Percentiles rank a stretch among this genome's conserved stretches.
These are phyloP conservation scores for Neurospora sp. DNA, from an alignment of 495 filamentous ascomycete genomes.

Conservation along the genomic window DNA sequence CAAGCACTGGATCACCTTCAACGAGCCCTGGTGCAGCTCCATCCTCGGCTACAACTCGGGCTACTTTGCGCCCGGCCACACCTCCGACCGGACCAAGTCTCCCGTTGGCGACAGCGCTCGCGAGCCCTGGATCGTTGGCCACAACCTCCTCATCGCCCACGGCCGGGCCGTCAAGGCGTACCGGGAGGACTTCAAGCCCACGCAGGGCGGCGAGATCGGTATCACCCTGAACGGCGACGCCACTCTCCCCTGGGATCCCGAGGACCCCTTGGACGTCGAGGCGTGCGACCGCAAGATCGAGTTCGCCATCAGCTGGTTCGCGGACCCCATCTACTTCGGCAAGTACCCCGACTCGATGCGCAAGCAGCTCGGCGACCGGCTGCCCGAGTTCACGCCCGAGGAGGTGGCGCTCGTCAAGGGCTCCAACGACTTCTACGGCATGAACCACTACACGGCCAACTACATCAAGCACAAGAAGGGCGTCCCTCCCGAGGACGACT, in stretches of 20 bases:
- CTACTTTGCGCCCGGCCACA: slow-evolving; percentile 50
- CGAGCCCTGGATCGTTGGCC: slow-evolving; percentile 52
- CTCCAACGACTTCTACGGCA: slow-evolving; percentile 75
- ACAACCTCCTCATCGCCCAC: slow-evolving; percentile 51
- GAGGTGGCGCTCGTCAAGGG: slow-evolving; percentile 59
- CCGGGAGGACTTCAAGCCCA: slow-evolving; percentile 56
- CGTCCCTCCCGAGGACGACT: slow-evolving; percentile 51
- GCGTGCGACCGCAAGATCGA: slow-evolving; percentile 56
- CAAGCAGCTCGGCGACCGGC: slow-evolving; percentile 59
- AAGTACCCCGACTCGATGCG: slow-evolving; percentile 69
- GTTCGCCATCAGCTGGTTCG: slow-evolving; percentile 59
- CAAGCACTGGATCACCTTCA: slow-evolving; percentile 58
- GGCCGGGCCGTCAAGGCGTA: slow-evolving; percentile 54
- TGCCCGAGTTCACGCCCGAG: slow-evolving; percentile 55
- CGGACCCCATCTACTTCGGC: slow-evolving; percentile 66
- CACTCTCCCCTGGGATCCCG: slow-evolving; percentile 46
- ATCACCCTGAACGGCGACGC: slow-evolving; percentile 56
- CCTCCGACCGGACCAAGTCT: slow-evolving; percentile 46
- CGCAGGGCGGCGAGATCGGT: slow-evolving; percentile 48
- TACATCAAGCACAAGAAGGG: slow-evolving; percentile 63
- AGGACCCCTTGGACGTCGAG: slow-evolving; percentile 46
- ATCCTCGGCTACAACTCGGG: slow-evolving; percentile 52
- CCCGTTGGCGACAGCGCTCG: slow-evolving; percentile 44
- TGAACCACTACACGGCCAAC: slow-evolving; percentile 81
- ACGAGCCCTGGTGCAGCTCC: slow-evolving; percentile 53